Evolutionary conservation across 345 rosid species (phyloP).

Genomic region (Turritis glabra): DNA sequence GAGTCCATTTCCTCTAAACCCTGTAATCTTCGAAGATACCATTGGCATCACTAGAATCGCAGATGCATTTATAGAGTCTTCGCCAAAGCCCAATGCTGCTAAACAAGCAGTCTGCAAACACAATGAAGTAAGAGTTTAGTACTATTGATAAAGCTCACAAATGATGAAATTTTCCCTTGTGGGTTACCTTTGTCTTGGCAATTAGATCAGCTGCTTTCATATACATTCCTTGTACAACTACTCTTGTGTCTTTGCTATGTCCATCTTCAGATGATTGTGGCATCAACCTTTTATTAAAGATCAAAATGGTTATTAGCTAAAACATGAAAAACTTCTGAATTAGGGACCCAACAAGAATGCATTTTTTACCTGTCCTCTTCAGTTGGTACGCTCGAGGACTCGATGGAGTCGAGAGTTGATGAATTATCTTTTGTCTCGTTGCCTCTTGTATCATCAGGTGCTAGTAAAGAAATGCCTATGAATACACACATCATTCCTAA

Average conservation of each 20-base stretch:
- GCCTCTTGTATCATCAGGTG: constrained; percentile 93
- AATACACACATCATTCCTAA: constrained; percentile 86
- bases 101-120: constrained; percentile 70
- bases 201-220: constrained; percentile 56
- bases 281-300: constrained; percentile 50
- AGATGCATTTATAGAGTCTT: constrained; percentile 93
- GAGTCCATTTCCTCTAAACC: constrained; percentile 70
- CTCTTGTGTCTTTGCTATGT: constrained; percentile 65
- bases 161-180: background rate
- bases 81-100: constrained; percentile 71
- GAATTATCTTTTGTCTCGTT: constrained; percentile 71
- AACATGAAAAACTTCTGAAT: background rate
- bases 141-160: background rate
- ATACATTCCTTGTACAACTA: constrained; percentile 55
- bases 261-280: constrained; percentile 48
- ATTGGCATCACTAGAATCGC: constrained; percentile 97
- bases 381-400: constrained; percentile 53
- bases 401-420: constrained; percentile 49
- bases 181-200: constrained; percentile 77
- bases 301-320: background rate
- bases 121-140: background rate
- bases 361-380: constrained; percentile 71
- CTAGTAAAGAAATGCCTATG: constrained; percentile 85
- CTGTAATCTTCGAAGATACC: constrained; percentile 92
- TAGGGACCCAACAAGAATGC: background rate